Base-by-base conservation (phyloP, 495 filamentous ascomycete species). In the Corynascus novoguineensis region DNA sequence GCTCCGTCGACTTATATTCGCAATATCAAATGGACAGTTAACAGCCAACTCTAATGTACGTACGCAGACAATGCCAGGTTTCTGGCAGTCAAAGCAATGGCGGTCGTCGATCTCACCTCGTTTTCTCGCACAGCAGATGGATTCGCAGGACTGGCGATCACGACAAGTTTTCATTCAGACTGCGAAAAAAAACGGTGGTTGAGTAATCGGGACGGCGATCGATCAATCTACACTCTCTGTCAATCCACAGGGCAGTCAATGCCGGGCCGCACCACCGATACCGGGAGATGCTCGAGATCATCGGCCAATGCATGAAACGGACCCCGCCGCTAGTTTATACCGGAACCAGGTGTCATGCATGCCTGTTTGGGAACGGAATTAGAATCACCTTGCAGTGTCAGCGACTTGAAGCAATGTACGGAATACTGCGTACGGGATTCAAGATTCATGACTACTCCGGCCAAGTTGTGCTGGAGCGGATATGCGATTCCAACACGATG, bases 251-350 rank as follows among this genome's bases (percentile, higher is more conserved):
- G n/a, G n/a, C 49, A 51, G 4, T 38, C 49, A 25, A 37, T 44
- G 38, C 38, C 51, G 51, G 51, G 17, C 51, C 51, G 51, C 44
- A n/a, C 17, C 14, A 44, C 51, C 38, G 51, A 53, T 28, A 32
- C 51, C 19, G 3, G 32, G 21, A 3, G 3, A 5, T 3, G 12
- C 5, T 32, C 15, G n/a, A 37, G 50, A 53, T 53, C 51, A 21
- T 17, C 51, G 19, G n/a, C 22, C 49, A 40, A 37, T 37, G 49
- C 49, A 51, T 51, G 19, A 24, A 50, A 7, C 2, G 29, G 15
- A n/a, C 29, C 29, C n/a, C 47, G 47, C 29, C 29, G 19, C 17
- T 34, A 34, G 3, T 50, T 50, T 21, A 17, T 17, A 52, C 14
- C 49, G 34, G 49, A 40, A 32, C 31, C 21, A 24, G 14, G 14